Evolutionary conservation across 208 protist genomes (phyloP), one percentile per base, ranked within the genome.

Genomic region (Crithidia brevicula): DNA sequence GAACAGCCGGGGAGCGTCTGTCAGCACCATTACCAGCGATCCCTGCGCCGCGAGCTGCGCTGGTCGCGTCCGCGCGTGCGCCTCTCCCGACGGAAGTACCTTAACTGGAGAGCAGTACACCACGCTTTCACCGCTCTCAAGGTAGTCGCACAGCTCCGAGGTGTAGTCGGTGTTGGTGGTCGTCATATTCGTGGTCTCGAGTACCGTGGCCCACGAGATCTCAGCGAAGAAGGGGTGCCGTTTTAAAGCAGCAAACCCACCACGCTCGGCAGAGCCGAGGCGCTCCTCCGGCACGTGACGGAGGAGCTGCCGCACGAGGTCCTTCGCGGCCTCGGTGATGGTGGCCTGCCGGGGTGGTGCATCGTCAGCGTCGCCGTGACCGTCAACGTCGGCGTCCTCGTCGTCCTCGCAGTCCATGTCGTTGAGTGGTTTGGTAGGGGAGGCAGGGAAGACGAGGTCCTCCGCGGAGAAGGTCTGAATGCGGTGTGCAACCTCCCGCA

Each of bases 261-360:
- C 89, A 15, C 65, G 61, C 71, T 74, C 69, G 4, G 69, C 74
- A n/a, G 77, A 72, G 10, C 93, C 93, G 22, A 98, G 63, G 30
- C 95, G 86, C 45, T 89, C 63, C 40, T 40, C 45, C 11, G 95
- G 92, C 2, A 85, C 67, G 16, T 77, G 72, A 18, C 77, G 69
- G 22, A 98, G 74, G n/a, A 97, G 75, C 62, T 83, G 81, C 20
- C 73, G 56, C 11, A 98, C 83, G 25, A 98, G 81, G 60, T 96
- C 87, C 57, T 73, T 60, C 7, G 88, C 95, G 2, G 51, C 53
- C 23, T 52, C 49, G 0, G 85, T 79, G 59, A 97, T 90, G 50
- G 61, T 15, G 53, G n/a, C n/a, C n/a, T n/a, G n/a, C n/a, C n/a
- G n/a, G n/a, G n/a, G n/a, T n/a, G n/a, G n/a, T n/a, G n/a, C 52